phyloP scores from a whole-genome alignment of 106 monocot species.

The Amphibolis antarctica region DNA sequence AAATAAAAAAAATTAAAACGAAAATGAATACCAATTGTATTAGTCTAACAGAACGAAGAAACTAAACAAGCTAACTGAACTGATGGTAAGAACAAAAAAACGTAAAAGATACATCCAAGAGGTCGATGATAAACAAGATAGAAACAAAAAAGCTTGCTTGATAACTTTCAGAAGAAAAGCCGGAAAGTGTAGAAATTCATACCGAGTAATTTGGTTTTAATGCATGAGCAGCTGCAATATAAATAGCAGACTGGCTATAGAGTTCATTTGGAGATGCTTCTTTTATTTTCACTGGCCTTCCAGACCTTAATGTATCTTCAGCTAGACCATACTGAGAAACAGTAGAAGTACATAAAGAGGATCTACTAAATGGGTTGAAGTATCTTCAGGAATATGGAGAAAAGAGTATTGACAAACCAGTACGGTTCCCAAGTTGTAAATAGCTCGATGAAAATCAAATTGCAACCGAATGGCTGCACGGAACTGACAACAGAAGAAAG shows the following conservation, averaged over 20 bases:
- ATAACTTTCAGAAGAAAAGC: constrained; percentile 1
- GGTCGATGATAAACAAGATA: too few relatives aligned
- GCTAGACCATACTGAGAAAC: constrained; percentile 85
- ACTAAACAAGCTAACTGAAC: too few relatives aligned
- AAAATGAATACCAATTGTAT: too few relatives aligned
- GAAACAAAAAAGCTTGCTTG: too few relatives aligned
- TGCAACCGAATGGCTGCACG: constrained; percentile 92
- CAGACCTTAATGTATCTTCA: constrained; percentile 81
- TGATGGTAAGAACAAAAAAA: background rate
- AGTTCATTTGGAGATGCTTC: constrained; percentile 77
- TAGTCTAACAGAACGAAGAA: too few relatives aligned
- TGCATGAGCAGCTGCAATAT: constrained; percentile 98
- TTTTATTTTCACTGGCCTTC: constrained; percentile 49
- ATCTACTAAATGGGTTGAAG: background rate
- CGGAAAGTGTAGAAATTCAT: constrained; percentile 2
- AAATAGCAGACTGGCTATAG: constrained; percentile 95
- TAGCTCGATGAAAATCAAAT: constrained; percentile 99
- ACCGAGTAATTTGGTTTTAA: constrained; percentile 93
- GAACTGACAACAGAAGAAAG: constrained; percentile 40
- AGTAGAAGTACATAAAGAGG: background rate
- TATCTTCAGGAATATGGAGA: background rate
- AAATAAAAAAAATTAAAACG: too few relatives aligned
- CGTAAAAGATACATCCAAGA: background rate
- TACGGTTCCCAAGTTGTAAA: constrained; percentile 97
- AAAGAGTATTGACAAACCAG: constrained; percentile 34